Evolutionary conservation across 2,329 filamentous ascomycete genomes (phyloP).

Genomic region (Neofusicoccum ribis): DNA sequence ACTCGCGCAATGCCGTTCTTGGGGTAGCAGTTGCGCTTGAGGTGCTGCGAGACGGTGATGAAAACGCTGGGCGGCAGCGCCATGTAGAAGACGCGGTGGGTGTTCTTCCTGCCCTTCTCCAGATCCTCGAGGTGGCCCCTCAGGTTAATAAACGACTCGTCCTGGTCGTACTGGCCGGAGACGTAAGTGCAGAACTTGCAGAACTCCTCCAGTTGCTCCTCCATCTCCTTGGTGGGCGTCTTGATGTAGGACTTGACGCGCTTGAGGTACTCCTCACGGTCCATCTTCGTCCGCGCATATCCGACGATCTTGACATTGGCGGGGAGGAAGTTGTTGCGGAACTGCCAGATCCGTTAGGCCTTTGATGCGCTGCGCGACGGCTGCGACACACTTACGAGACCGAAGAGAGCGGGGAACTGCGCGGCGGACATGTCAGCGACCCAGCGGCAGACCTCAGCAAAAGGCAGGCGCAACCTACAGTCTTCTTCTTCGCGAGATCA

Average conservation of each 20-base stretch:
- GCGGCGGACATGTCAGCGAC: constrained; percentile 28
- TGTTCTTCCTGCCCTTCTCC: constrained; percentile 78
- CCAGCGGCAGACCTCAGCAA: constrained; percentile 16
- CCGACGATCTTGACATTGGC: constrained; percentile 96
- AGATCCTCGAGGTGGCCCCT: constrained; percentile 83
- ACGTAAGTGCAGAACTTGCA: constrained; percentile 86
- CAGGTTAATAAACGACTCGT: constrained; percentile 86
- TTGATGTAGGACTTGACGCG: constrained; percentile 98
- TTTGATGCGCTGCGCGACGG: constrained; percentile 12
- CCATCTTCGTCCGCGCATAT: constrained; percentile 99
- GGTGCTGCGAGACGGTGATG: constrained; percentile 93
- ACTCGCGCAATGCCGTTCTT: constrained; percentile 86
- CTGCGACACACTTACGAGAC: constrained; percentile 69
- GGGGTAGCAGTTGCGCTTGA: constrained; percentile 97
- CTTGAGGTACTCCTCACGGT: constrained; percentile 91
- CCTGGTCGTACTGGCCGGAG: constrained; percentile 96
- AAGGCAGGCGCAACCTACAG: constrained; percentile 57
- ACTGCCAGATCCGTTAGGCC: constrained; percentile 56
- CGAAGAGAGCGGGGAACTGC: constrained; percentile 95
- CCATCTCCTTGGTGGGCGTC: constrained; percentile 94
- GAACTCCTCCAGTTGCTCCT: constrained; percentile 93
- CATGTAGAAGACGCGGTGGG: constrained; percentile 98
- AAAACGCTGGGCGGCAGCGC: constrained; percentile 96
- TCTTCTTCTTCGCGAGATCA: constrained; percentile 99
- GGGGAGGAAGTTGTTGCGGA: constrained; percentile 96